Conservation (phyloP, 257 asterid genomes). For the Verbena officinalis region DNA sequence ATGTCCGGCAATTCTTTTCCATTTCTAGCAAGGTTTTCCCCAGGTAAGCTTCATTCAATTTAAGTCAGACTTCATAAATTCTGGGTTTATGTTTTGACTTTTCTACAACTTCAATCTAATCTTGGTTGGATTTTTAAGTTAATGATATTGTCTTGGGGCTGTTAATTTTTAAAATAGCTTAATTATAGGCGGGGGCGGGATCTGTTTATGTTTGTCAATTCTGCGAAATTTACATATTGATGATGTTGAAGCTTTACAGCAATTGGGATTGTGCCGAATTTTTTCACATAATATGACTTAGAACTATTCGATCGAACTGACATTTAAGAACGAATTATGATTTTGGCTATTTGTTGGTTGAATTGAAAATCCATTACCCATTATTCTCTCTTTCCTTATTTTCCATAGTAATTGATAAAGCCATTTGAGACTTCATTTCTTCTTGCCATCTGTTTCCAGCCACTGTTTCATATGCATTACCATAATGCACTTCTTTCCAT, state of each 20-base stretch:
- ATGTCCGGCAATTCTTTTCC: slow-evolving; percentile 46
- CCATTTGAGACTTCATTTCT: slow-evolving; percentile 5
- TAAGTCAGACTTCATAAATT: slow-evolving; percentile 11
- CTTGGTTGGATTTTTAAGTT: slow-evolving; percentile 13
- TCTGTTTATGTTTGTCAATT: slow-evolving; percentile 24
- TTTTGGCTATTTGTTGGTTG: slow-evolving; percentile 1
- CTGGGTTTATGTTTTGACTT: background rate
- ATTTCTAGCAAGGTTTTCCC: slow-evolving; percentile 32
- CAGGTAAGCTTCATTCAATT: slow-evolving; percentile 47
- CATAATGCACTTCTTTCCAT: background rate
- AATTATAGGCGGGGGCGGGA: background rate
- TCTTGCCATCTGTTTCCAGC: slow-evolving; percentile 13
- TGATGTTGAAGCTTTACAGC: slow-evolving; percentile 3
- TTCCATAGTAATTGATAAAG: background rate
- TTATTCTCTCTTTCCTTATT: background rate
- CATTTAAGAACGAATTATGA: background rate
- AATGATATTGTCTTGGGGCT: slow-evolving; percentile 22
- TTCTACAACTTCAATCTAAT: background rate
- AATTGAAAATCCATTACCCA: slow-evolving; percentile 12
- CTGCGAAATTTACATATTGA: slow-evolving; percentile 7
- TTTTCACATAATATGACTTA: background rate
- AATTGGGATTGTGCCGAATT: slow-evolving; percentile 7
- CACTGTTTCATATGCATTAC: slow-evolving; percentile 17
- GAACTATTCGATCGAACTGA: slow-evolving; percentile 4
- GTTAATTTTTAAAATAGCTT: slow-evolving; percentile 2